Evolutionary conservation across 208 protist species (phyloP), one percentile per base, ranked within the genome.

Genomic region (Leishmania arabica): DNA sequence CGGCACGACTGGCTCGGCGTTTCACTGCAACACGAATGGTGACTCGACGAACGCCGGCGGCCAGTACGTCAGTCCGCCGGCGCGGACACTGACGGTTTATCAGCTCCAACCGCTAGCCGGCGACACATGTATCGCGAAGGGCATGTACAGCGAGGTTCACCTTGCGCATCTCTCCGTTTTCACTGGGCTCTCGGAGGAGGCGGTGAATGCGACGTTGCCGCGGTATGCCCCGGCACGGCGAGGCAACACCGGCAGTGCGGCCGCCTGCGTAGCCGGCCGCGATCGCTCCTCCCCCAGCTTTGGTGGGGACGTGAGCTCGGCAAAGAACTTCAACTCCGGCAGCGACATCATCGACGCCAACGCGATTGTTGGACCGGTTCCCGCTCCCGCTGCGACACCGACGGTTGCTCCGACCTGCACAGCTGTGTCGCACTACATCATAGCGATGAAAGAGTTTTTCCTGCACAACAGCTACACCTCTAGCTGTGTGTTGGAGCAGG

Each of bases 371-470:
- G 45, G 13, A 73, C n/a, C 69, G 6, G 24, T 54, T 54, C 8
- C 37, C 31, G 34, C 74, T 0, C 40, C 53, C 72, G 21, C 49
- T 42, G 51, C 47, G 51, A 27, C 34, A 27, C 53, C 53, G n/a
- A 21, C 31, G 17, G 45, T 11, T 45, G 6, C 69, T 34, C 72
- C 72, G 19, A 34, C 72, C 1, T 54, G 72, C 72, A 19, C 47
- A 45, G 17, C 4, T 47, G 56, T 49, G 53, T 6, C 56, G 40
- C 87, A 88, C 80, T 95, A 91, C 81, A 81, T 93, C 47, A 92
- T 95, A 56, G 91, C 89, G 24, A 89, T 90, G 80, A 95, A 95
- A 82, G 91, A 95, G 81, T 71, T 92, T 27, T 64, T 75, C 3
- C 60, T 94, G 42, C 58, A 72, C 64, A 64, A 65, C 11, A 78